phyloP scores from a whole-genome alignment of 257 asterid species.

The Gentiana dahurica region DNA sequence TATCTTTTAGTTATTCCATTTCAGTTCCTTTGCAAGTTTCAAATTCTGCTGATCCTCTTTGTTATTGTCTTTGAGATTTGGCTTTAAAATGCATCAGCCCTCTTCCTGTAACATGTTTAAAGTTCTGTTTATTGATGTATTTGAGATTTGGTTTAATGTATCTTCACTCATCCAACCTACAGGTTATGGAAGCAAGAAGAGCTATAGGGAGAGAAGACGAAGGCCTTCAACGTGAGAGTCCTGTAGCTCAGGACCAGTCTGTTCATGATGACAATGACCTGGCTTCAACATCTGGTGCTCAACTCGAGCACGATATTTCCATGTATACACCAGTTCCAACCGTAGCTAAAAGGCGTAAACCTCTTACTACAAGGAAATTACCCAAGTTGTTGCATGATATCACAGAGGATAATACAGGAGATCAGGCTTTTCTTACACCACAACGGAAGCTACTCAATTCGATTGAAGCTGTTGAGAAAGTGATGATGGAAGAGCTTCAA shows the following conservation, averaged over 20 bases:
- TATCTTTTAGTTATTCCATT: no score
- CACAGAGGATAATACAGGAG: slow-evolving; percentile 31
- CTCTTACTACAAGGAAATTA: slow-evolving; percentile 43
- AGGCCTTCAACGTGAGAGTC: slow-evolving; percentile 41
- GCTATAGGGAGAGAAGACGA: slow-evolving; percentile 36
- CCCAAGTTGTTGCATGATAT: slow-evolving; percentile 63
- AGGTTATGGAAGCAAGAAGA: slow-evolving; percentile 68
- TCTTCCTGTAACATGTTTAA: neutral
- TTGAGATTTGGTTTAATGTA: neutral
- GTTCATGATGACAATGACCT: slow-evolving; percentile 23
- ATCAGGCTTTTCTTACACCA: slow-evolving; percentile 43
- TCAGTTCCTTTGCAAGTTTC: no score
- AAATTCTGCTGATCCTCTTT: neutral
- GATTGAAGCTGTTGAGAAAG: slow-evolving; percentile 61
- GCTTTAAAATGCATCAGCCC: neutral
- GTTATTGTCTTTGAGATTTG: neutral
- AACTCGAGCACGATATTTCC: slow-evolving; percentile 38
- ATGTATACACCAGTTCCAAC: slow-evolving; percentile 36
- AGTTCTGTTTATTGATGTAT: neutral
- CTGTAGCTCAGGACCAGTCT: slow-evolving; percentile 32
- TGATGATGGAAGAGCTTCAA: slow-evolving; percentile 55
- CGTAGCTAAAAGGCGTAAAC: slow-evolving; percentile 13
- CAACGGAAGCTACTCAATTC: slow-evolving; percentile 57
- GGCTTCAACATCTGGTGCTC: slow-evolving; percentile 43
- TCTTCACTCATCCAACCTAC: neutral